Evolutionary conservation across 2,329 filamentous ascomycete genomes (phyloP).

Genomic region (Mycosphaerella sp.): DNA sequence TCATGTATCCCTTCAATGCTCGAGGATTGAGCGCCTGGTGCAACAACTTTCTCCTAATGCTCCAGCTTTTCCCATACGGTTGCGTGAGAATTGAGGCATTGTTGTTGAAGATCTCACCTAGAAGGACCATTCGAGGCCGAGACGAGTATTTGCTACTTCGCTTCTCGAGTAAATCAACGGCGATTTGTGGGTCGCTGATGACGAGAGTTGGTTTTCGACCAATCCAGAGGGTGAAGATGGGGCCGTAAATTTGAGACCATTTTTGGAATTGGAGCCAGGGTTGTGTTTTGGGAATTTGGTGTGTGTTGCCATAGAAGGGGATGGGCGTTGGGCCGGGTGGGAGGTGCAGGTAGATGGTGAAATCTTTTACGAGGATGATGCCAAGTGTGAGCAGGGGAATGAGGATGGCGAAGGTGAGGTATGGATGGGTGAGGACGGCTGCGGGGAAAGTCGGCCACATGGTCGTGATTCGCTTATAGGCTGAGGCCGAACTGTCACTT

Average conservation of each 20-base stretch:
- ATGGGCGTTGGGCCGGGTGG: conserved; percentile 44
- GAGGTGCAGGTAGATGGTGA: conserved; percentile 36
- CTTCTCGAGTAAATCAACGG: conserved; percentile 43
- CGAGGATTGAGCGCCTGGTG: conserved; percentile 42
- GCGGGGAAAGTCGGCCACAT: not conserved
- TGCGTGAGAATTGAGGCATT: conserved; percentile 44
- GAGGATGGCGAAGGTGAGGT: not conserved
- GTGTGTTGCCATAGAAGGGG: conserved; percentile 42
- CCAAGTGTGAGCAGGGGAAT: not conserved
- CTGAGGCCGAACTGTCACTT: too few relatives aligned
- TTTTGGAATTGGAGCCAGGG: conserved; percentile 40
- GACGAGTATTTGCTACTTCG: conserved; percentile 42
- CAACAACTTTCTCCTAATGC: conserved; percentile 38
- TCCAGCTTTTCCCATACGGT: conserved; percentile 46
- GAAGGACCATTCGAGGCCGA: conserved; percentile 41
- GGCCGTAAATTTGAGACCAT: conserved; percentile 42
- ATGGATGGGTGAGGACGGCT: not conserved
- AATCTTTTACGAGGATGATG: conserved; percentile 20
- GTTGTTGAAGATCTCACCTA: conserved; percentile 43
- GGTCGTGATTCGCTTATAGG: not conserved
- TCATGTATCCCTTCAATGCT: conserved; percentile 42
- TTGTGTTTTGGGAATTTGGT: conserved; percentile 30
- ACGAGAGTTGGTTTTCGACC: conserved; percentile 42
- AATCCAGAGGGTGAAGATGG: conserved; percentile 46
- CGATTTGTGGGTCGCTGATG: conserved; percentile 41